Evolutionary conservation across 352 stramenopile species (phyloP), one percentile per base, ranked within the genome.

Genomic region (Globisporangium paddicum): DNA sequence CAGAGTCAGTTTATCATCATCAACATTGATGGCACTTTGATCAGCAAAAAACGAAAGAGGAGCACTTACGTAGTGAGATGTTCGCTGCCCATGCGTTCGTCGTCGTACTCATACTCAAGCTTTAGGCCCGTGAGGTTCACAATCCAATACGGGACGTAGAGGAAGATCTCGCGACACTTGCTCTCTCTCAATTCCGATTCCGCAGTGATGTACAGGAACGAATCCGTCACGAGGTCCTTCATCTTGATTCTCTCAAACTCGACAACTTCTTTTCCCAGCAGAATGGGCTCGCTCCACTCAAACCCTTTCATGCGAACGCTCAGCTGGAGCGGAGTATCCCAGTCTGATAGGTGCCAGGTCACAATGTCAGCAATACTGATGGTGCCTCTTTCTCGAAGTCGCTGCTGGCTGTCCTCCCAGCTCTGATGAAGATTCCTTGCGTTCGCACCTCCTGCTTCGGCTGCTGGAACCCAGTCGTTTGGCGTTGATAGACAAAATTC

Each of bases 61-160:
- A 23, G 55, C 42, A 71, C 73, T 53, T 77, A 79, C 79, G 75
- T 77, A 8, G 76, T 90, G 18, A 67, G 59, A 55, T 95, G 84
- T 46, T 93, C 86, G 30, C 76, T 66, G 7, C 71, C 73, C 32
- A 82, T 82, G 52, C 72, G 71, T n/a, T 90, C 82, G 57, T 89
- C 72, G 34, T 94, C 86, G 45, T 86, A 88, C 68, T 90, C 79
- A 58, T 87, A 94, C 50, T 95, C 86, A 13, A 95, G 69, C 64
- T 90, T 84, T 9, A 95, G 62, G 0, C 82, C 82, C 13, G 84
- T 94, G 49, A 93, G 64, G 55, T 95, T 95, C 25, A 95, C 81
- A 50, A 95, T 90, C 86, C 86, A 95, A 64, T 94, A 95, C 14
- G 86, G 86, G 11, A 93, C 82, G 55, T 86, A 94, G n/a, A 95